phyloP scores from a whole-genome alignment of 768 basidiomycete species.

The Atractiella rhizophila region DNA sequence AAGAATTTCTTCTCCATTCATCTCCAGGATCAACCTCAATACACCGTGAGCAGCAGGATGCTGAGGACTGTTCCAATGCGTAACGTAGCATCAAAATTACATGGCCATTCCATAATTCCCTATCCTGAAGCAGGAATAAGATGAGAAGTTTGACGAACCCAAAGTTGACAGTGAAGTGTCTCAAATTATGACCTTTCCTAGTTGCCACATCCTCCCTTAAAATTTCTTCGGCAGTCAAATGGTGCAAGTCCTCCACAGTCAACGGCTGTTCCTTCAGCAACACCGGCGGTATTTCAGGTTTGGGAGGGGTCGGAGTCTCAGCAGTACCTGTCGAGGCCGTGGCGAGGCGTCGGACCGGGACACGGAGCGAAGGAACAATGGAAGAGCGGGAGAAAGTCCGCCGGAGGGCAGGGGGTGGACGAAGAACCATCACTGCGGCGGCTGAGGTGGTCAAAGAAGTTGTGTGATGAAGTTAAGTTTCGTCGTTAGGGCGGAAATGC shows the following conservation, averaged over 20 bases:
- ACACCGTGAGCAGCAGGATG: constrained; percentile 98
- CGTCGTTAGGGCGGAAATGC: too few relatives aligned
- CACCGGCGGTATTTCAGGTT: neutral
- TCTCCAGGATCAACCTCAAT: constrained; percentile 80
- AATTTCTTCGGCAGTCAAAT: neutral
- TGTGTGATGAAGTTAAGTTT: too few relatives aligned
- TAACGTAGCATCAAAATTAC: neutral
- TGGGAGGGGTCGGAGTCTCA: neutral
- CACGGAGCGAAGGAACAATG: too few relatives aligned
- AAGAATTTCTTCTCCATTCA: constrained; percentile 82
- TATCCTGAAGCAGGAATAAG: neutral
- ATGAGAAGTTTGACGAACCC: constrained; percentile 32
- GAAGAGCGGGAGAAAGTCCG: too few relatives aligned
- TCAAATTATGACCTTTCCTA: constrained; percentile 49
- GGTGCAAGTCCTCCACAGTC: constrained; percentile 1
- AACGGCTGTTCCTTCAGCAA: neutral
- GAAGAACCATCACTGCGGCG: too few relatives aligned
- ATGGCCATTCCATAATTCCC: neutral
- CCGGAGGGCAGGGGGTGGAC: too few relatives aligned
- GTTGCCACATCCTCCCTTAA: constrained; percentile 23
- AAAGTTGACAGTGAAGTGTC: constrained; percentile 95
- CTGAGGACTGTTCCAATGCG: constrained; percentile 40
- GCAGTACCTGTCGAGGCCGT: neutral
- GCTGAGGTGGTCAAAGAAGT: too few relatives aligned
- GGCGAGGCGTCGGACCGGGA: too few relatives aligned